Conservation (phyloP, 257 asterid species). For the Solanum etuberosum region DNA sequence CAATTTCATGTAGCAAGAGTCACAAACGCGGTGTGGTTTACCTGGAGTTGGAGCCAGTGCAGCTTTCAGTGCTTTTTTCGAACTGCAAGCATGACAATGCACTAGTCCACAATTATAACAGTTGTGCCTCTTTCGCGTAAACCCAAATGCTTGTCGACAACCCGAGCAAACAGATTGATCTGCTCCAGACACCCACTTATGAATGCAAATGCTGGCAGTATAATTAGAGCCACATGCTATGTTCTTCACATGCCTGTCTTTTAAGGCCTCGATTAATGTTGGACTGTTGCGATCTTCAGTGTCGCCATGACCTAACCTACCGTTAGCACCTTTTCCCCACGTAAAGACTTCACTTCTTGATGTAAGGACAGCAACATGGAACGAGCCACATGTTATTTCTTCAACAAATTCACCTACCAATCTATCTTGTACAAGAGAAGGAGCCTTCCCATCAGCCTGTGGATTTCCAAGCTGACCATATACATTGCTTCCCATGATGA, state of each 20-base stretch:
- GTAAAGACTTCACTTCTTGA: conserved; percentile 74
- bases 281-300: conserved; percentile 57
- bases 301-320: conserved; percentile 90
- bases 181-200: conserved; percentile 85
- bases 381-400: conserved; percentile 66
- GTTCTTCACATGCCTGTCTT: conserved; percentile 70
- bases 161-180: conserved; percentile 85
- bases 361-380: conserved; percentile 76
- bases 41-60: conserved; percentile 93
- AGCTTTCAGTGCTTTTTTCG: conserved; percentile 75
- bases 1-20: conserved; percentile 57
- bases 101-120: conserved; percentile 88
- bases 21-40: conserved; percentile 93
- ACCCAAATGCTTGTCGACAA: conserved; percentile 83
- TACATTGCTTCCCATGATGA: conserved; percentile 62
- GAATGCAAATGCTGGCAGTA: conserved; percentile 74
- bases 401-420: conserved; percentile 91
- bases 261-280: conserved; percentile 64
- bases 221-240: conserved; percentile 80
- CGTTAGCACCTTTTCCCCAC: conserved; percentile 89
- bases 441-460: conserved; percentile 56
- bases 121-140: conserved; percentile 74
- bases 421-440: conserved; percentile 64
- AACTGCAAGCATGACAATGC: conserved; percentile 87
- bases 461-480: conserved; percentile 80